A percentile compares a stretch with the other conserved stretches of the same genome.
These are phyloP conservation scores for grape (Vitis vinifera) DNA, from an alignment of 164 flowering plant species.

Conservation along the genomic window DNA sequence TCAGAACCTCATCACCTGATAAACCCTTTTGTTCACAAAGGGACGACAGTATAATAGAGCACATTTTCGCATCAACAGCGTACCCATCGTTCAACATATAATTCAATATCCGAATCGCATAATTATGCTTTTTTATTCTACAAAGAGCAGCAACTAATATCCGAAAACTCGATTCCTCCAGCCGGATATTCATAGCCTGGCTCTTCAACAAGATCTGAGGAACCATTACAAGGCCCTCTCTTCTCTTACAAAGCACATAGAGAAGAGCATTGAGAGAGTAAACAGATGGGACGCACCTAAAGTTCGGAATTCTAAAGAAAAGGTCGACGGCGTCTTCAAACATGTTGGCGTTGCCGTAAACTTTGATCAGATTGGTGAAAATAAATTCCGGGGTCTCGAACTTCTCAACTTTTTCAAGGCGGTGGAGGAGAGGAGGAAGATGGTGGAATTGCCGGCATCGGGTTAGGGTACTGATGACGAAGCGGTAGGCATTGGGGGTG, in stretches of 20 bases:
- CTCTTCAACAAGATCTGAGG: slow-evolving; percentile 48
- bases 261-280: slow-evolving; percentile 59
- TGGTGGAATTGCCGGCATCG: slow-evolving; percentile 34
- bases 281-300: slow-evolving; percentile 72
- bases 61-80: slow-evolving; percentile 38
- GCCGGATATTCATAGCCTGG: slow-evolving; percentile 47
- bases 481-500: slow-evolving; percentile 58
- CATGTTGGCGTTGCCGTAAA: slow-evolving; percentile 34
- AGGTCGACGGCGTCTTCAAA: slow-evolving; percentile 53
- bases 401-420: slow-evolving; percentile 41
- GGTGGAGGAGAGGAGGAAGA: slow-evolving; percentile 51
- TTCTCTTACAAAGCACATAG: slow-evolving; percentile 36
- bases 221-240: slow-evolving; percentile 40
- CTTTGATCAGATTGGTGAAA: slow-evolving; percentile 48
- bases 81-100: slow-evolving; percentile 48
- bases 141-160: slow-evolving; percentile 60
- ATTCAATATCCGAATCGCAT: slow-evolving; percentile 56
- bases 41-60: slow-evolving; percentile 45
- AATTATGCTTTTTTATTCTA: slow-evolving; percentile 40
- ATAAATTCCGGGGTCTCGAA: slow-evolving; percentile 61
- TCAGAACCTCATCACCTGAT: slow-evolving; percentile 32
- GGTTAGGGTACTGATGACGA: slow-evolving; percentile 46
- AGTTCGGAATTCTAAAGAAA: slow-evolving; percentile 57
- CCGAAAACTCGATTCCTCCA: slow-evolving; percentile 59
- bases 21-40: slow-evolving; percentile 35